Evolutionary conservation across 163 green algal genomes (phyloP).

Genomic region (Smithsoniella earleae): DNA sequence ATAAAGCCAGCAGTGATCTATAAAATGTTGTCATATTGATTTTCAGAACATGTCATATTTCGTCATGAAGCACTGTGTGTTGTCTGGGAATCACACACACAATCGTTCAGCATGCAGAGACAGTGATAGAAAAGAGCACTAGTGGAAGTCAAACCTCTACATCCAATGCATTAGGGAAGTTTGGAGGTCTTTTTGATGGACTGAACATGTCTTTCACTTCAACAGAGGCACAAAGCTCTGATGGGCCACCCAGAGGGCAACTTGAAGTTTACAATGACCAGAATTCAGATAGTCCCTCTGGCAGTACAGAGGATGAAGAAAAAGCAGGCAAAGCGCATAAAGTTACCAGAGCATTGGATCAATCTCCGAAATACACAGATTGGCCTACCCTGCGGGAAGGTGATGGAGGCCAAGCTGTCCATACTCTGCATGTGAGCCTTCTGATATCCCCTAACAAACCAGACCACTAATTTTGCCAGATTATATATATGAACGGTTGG

Average conservation of each 20-base stretch:
- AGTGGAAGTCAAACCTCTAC: conserved; percentile 18
- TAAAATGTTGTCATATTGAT: neutral
- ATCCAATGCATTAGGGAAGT: too few relatives aligned
- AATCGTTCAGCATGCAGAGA: too few relatives aligned
- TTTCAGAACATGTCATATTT: too few relatives aligned
- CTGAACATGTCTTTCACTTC: too few relatives aligned
- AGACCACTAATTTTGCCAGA: too few relatives aligned
- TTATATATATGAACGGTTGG: too few relatives aligned
- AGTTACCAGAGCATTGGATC: neutral
- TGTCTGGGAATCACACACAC: too few relatives aligned
- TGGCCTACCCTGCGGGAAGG: conserved; percentile 67
- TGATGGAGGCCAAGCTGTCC: conserved; percentile 64
- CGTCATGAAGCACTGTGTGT: too few relatives aligned
- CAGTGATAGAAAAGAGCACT: neutral
- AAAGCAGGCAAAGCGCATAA: neutral
- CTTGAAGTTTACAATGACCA: neutral
- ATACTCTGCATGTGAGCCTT: conserved; percentile 57
- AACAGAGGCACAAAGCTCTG: neutral
- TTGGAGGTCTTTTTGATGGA: conserved; percentile 10
- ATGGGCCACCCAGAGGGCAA: neutral
- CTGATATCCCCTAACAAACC: too few relatives aligned
- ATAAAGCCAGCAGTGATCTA: neutral
- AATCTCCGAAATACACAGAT: neutral
- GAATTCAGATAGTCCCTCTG: neutral
- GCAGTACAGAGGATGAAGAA: neutral